These are phyloP conservation scores for Shiraia bambusicola DNA, from an alignment of 2,329 filamentous ascomycete genomes.

Conservation along the genomic window DNA sequence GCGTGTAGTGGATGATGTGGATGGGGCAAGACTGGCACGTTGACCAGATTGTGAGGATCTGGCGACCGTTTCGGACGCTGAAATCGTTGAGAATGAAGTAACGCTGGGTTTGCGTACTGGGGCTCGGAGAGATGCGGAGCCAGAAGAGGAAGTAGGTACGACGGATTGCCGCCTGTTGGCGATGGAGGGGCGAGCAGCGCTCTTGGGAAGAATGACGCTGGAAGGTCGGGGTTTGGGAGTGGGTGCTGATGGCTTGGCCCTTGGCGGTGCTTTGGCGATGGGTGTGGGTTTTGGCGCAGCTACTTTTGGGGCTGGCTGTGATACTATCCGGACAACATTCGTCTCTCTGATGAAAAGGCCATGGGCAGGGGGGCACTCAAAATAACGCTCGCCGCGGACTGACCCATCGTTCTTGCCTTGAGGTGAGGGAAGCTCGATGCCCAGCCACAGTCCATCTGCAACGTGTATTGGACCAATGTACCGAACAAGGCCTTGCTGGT, in stretches of 20 bases:
- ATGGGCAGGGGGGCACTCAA: conserved; percentile 69
- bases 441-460: conserved; percentile 83
- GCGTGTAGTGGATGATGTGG: conserved; percentile 15
- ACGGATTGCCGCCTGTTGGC: conserved; percentile 26
- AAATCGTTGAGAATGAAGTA: conserved; percentile 13
- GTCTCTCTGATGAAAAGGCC: conserved; percentile 85
- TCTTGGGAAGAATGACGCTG: conserved; percentile 22
- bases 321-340: conserved; percentile 60
- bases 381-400: conserved; percentile 85
- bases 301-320: conserved; percentile 45
- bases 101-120: conserved; percentile 24
- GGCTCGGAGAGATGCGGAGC: conserved; percentile 10
- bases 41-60: conserved; percentile 9
- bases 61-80: conserved; percentile 5
- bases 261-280: conserved; percentile 6
- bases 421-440: conserved; percentile 79
- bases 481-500: conserved; percentile 74
- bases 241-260: conserved; percentile 15
- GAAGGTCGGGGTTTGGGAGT: conserved; percentile 24
- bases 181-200: conserved; percentile 15
- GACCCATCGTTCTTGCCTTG: conserved; percentile 93
- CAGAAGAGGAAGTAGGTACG: conserved; percentile 13
- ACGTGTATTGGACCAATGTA: conserved; percentile 80
- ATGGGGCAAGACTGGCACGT: conserved; percentile 19
- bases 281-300: conserved; percentile 9